Percentiles rank a stretch among this genome's conserved stretches.
Conservation (phyloP, 768 basidiomycete species). For the Boletus rubescentipes region DNA sequence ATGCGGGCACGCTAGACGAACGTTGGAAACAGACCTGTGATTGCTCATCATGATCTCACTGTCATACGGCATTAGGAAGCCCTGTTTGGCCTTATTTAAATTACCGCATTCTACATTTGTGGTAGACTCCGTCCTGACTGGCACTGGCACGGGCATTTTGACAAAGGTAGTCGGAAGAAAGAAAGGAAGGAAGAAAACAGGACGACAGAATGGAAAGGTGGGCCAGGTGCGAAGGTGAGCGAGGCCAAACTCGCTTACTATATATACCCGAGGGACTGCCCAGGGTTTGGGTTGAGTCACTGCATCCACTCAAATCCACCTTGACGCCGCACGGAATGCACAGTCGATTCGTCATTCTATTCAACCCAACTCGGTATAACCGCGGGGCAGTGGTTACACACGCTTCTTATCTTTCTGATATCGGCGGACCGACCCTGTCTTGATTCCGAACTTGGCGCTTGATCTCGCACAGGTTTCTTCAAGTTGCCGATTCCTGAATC, state of each 20-base stretch:
- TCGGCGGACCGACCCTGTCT: no score
- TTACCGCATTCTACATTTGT: conserved; percentile 8
- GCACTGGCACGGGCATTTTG: conserved; percentile 24
- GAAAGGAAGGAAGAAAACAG: no score
- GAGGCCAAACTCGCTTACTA: no score
- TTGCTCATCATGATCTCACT: conserved; percentile 1
- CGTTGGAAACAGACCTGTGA: conserved; percentile 22
- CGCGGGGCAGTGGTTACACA: no score
- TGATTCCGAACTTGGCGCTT: no score
- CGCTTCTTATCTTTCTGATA: no score
- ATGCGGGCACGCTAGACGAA: background rate
- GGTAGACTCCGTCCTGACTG: background rate
- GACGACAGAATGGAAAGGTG: no score
- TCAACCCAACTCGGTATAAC: no score
- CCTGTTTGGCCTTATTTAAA: conserved; percentile 32
- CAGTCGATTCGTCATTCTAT: background rate
- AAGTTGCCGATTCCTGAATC: no score
- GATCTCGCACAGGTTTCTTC: no score
- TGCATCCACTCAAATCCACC: background rate
- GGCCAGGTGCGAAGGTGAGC: background rate
- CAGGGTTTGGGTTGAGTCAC: background rate
- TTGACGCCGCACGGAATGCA: background rate
- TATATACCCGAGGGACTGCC: background rate
- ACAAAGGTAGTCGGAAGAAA: no score
- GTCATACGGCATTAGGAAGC: conserved; percentile 16